Base-by-base conservation (phyloP, 352 stramenopile genomes). In the Phytophthora rubi region DNA sequence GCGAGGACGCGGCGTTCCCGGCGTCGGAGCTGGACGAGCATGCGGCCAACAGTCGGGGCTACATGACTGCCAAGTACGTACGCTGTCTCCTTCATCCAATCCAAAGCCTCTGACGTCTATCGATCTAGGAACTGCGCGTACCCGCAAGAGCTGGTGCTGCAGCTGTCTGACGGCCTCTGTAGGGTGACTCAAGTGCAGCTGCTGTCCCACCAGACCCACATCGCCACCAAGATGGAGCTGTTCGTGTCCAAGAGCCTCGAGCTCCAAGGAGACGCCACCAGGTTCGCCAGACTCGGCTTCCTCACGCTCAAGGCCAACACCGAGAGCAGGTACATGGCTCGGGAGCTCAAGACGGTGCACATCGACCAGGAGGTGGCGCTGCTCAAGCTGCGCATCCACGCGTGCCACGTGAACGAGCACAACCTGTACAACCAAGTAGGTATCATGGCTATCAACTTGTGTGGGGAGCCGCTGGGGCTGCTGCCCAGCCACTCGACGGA, bases 331-430 rank as follows among this genome's bases (percentile, higher is more conserved):
- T 95, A 92, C 73, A 83, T 84, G 79, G 94, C 94, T 2, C 82
- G 94, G 16, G 94, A 98, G 78, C 86, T 98, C 55, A 98, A 98
- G 73, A 94, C 85, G 0, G 89, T 98, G 21, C 91, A 97, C 28
- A 93, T 98, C 35, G 84, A 97, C 68, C 85, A 92, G 53, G 79
- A 92, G 37, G 87, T 89, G 12, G 75, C 71, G 26, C 93, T 96
- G 33, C 61, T 98, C 30, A 97, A 97, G 74, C 76, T 98, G 32
- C 68, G 93, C n/a, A 77, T 98, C 32, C 92, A 98, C 60, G 69
- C 86, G 48, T 97, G 90, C 70, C 92, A 98, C 65, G 72, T 90
- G 35, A 98, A 98, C 61, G 76, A 92, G 65, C 82, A 91, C 54
- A 98, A 98, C 62, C 58, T 96, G 8, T 95, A 97, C 73, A 94